Evolutionary conservation across 495 filamentous ascomycete species (phyloP).

Genomic region (Penicillium atrosanguineum): DNA sequence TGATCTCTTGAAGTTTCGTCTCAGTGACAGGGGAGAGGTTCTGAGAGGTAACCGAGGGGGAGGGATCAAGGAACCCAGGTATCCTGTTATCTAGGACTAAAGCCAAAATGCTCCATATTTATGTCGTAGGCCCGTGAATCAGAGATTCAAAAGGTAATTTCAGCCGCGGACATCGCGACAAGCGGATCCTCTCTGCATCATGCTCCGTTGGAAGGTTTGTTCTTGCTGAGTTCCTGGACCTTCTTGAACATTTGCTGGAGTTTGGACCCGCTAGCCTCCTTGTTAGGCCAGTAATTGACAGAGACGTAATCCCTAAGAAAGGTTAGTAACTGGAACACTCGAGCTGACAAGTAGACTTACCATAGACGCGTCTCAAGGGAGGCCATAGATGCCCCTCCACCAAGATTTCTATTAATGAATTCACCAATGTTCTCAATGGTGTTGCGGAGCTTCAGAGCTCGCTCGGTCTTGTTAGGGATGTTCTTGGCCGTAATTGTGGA

Average conservation of each 20-base stretch:
- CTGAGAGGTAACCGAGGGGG: constrained; percentile 2
- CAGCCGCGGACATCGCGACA: neutral
- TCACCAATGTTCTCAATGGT: constrained; percentile 51
- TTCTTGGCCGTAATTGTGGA: constrained; percentile 61
- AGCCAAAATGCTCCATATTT: constrained; percentile 13
- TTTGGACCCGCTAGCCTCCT: constrained; percentile 42
- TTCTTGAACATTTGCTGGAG: constrained; percentile 51
- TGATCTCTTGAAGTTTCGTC: constrained; percentile 8
- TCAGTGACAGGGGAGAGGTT: neutral
- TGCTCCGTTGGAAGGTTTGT: constrained; percentile 31
- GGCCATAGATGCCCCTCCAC: constrained; percentile 31
- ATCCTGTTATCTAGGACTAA: neutral
- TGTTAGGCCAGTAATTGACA: constrained; percentile 50
- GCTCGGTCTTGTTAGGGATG: constrained; percentile 56
- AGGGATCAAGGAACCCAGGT: neutral
- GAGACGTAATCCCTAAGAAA: constrained; percentile 45
- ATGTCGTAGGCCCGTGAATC: constrained; percentile 13
- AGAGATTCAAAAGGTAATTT: constrained; percentile 5
- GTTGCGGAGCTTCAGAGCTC: constrained; percentile 47
- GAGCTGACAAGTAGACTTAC: constrained; percentile 28
- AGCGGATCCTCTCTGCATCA: constrained; percentile 1
- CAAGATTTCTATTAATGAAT: constrained; percentile 40
- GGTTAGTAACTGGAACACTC: constrained; percentile 2
- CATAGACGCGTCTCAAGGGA: constrained; percentile 47
- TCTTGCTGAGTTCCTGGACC: constrained; percentile 32